Evolutionary conservation across 177 flowering plant species (phyloP).

Genomic region (Vitis hybrid): DNA sequence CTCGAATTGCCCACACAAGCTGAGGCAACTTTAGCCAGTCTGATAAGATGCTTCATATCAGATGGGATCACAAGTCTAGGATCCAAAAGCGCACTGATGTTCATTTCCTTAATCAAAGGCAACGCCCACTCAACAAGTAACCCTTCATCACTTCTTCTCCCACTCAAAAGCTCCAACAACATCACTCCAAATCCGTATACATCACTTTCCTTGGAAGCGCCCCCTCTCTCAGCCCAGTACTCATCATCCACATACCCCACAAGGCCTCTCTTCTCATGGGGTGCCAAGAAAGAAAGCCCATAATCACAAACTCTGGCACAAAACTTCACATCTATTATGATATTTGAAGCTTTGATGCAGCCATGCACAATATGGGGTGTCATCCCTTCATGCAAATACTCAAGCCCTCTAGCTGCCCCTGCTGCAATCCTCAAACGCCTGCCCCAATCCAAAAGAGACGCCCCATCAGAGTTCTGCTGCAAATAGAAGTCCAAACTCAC

Average conservation of each 20-base stretch:
- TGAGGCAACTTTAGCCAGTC: conserved; percentile 72
- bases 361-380: conserved; percentile 67
- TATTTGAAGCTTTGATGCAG: conserved; percentile 65
- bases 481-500: conserved; percentile 63
- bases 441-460: conserved; percentile 51
- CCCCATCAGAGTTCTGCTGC: conserved; percentile 43
- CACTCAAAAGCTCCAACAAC: conserved; percentile 76
- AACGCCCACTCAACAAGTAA: conserved; percentile 65
- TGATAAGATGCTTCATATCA: conserved; percentile 43
- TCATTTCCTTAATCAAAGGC: conserved; percentile 71
- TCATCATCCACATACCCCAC: conserved; percentile 72
- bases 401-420: conserved; percentile 65
- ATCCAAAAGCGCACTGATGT: conserved; percentile 58
- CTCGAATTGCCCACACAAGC: conserved; percentile 85
- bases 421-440: conserved; percentile 56
- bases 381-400: conserved; percentile 62
- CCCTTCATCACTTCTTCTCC: conserved; percentile 60
- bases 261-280: conserved; percentile 51
- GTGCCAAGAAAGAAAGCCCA: conserved; percentile 63
- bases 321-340: conserved; percentile 53
- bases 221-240: conserved; percentile 49
- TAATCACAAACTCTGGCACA: conserved; percentile 63
- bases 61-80: conserved; percentile 46
- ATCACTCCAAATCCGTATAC: conserved; percentile 83
- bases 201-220: conserved; percentile 65